phyloP scores from a whole-genome alignment of 2,329 filamentous ascomycete genomes.

The Aspergillus quadrilineatus region DNA sequence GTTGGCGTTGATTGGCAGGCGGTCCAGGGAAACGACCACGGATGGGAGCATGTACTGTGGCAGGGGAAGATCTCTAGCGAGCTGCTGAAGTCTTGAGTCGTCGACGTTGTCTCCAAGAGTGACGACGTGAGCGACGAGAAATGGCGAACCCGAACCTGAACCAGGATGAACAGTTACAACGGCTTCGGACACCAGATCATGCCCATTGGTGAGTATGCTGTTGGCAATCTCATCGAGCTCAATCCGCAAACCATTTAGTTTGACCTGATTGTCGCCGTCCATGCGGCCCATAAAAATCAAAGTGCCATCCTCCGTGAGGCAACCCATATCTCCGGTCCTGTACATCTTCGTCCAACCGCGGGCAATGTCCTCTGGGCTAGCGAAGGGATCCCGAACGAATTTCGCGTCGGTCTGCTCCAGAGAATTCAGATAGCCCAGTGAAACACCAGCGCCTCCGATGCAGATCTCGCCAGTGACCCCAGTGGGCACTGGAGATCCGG shows the following conservation, averaged over 20 bases:
- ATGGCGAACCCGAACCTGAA: not conserved
- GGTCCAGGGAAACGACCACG: not conserved
- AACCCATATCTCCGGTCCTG: not conserved
- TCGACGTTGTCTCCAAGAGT: not conserved
- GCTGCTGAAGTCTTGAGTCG: not conserved
- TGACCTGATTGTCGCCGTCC: not conserved
- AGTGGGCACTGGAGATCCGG: not conserved
- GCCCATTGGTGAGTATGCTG: not conserved
- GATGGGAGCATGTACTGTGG: not conserved
- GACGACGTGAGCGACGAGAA: not conserved
- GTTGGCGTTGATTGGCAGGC: not conserved
- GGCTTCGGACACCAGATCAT: not conserved
- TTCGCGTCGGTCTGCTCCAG: not conserved
- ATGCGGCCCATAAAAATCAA: not conserved
- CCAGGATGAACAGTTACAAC: not conserved
- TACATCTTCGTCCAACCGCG: not conserved
- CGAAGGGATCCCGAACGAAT: not conserved
- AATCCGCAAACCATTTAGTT: not conserved
- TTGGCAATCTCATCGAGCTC: not conserved
- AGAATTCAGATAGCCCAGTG: constrained; percentile 1
- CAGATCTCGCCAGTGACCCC: constrained; percentile 10
- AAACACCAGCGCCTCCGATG: constrained; percentile 10
- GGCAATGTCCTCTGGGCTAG: not conserved
- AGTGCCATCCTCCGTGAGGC: not conserved
- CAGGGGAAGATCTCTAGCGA: not conserved